Percentiles rank a stretch among this genome's conserved stretches.
phyloP scores from a whole-genome alignment of 83 land plant species.

The Picea abies region DNA sequence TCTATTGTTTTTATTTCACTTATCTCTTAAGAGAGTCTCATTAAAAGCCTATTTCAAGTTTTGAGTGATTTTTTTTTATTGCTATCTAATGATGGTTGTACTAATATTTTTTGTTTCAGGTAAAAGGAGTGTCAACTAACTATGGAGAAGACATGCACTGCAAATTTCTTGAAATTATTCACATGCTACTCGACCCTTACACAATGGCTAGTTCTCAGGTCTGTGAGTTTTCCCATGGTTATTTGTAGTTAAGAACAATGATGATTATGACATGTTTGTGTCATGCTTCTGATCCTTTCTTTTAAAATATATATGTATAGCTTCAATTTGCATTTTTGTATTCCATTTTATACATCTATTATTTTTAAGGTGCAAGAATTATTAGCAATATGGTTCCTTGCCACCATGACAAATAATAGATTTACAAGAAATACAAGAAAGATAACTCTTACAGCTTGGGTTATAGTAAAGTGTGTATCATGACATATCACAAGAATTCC shows the following conservation, averaged over 20 bases:
- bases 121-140: no score
- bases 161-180: no score
- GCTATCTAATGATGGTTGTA: background rate
- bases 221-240: background rate
- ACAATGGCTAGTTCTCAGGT: constrained; percentile 18
- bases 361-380: no score
- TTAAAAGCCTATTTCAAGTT: background rate
- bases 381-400: no score
- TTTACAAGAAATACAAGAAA: no score
- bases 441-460: background rate
- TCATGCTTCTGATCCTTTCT: background rate
- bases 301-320: background rate
- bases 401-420: no score
- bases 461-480: background rate
- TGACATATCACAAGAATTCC: no score
- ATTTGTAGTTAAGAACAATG: background rate
- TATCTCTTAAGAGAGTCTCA: background rate
- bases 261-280: background rate
- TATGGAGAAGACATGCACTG: no score
- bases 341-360: no score
- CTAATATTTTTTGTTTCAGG: constrained; percentile 33
- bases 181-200: no score
- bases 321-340: no score
- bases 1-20: background rate
- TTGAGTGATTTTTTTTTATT: background rate